A percentile compares a stretch with the other conserved stretches of the same genome.
Evolutionary conservation across 768 basidiomycete genomes (phyloP).

Genomic region (Lactarius hengduanensis): DNA sequence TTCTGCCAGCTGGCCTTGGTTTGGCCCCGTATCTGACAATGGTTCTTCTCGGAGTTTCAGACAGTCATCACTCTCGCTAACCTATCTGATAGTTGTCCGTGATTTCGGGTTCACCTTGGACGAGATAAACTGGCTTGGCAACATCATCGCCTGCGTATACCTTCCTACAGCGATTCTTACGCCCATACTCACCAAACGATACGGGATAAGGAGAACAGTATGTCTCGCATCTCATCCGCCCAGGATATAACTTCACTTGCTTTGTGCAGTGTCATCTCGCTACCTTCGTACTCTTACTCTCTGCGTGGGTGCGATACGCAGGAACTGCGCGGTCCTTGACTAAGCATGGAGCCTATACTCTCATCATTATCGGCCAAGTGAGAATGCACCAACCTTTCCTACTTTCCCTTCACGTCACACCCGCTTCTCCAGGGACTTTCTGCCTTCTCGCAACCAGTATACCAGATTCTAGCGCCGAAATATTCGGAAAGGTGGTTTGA

Average conservation of each 20-base stretch:
- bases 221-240: slow-evolving; percentile 32
- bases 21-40: slow-evolving; percentile 75
- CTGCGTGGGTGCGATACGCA: slow-evolving; percentile 76
- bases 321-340: slow-evolving; percentile 60
- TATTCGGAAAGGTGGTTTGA: slow-evolving; percentile 88
- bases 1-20: slow-evolving; percentile 74
- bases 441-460: slow-evolving; percentile 66
- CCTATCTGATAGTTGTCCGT: slow-evolving; percentile 43
- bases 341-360: slow-evolving; percentile 52
- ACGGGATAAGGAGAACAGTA: slow-evolving; percentile 64
- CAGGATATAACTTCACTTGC: not conserved
- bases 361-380: slow-evolving; percentile 74
- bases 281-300: slow-evolving; percentile 50
- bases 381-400: slow-evolving; percentile 7
- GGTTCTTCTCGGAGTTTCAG: slow-evolving; percentile 40
- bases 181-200: slow-evolving; percentile 55
- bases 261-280: slow-evolving; percentile 62
- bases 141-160: slow-evolving; percentile 59
- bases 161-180: slow-evolving; percentile 60
- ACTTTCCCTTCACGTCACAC: not conserved
- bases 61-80: not conserved
- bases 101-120: slow-evolving; percentile 69
- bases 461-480: slow-evolving; percentile 74
- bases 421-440: slow-evolving; percentile 49
- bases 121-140: slow-evolving; percentile 81